Evolutionary conservation across 2,329 filamentous ascomycete genomes (phyloP), one percentile per base, ranked within the genome.

Genomic region (Colletotrichum zoysiae): DNA sequence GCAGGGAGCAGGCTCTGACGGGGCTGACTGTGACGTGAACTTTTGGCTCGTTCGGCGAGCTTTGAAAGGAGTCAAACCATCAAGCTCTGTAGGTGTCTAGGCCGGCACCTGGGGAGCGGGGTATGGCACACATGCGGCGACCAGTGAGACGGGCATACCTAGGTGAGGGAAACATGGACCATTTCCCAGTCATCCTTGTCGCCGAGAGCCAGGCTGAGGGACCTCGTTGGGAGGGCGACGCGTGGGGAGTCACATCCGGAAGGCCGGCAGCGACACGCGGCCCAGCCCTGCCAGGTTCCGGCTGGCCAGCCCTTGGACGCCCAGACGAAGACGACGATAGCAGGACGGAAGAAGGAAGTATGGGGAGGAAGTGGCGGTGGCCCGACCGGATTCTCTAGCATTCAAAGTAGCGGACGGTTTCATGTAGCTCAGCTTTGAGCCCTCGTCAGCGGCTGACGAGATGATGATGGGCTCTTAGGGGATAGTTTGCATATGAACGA

Each of bases 401-500:
- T 30, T 30, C 30, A 16, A 40, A n/a, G 30, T 30, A 42, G 58
- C 26, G 11, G 46, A 46, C 18, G 30, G 11, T n/a, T 30, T 18
- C 14, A 30, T 23, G 23, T 23, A n/a, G 38, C 40, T 33, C 4
- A 16, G 26, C 58, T 38, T 14, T 18, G 33, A 20, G 20, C 2
- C 8, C 57, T 30, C 57, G 16, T 60, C 12, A 35, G 59, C n/a
- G 16, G 30, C 33, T 48, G 53, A 59, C 63, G 63, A 20, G 18
- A 38, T 23, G 48, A 38, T 61, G 59, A 50, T 48, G n/a, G 26
- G 26, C 9, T 42, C 14, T n/a, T 20, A 4, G 26, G 14, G 30
- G n/a, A n/a, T 35, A 35, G 51, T 61, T 46, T 67, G 38, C 65
- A 62, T 56, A 58, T 40, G 30, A 38, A 46, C 8, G 40, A 55